These are phyloP conservation scores for Sporothrix dimorphospora DNA, from an alignment of 2,329 filamentous ascomycete genomes.

Conservation along the genomic window DNA sequence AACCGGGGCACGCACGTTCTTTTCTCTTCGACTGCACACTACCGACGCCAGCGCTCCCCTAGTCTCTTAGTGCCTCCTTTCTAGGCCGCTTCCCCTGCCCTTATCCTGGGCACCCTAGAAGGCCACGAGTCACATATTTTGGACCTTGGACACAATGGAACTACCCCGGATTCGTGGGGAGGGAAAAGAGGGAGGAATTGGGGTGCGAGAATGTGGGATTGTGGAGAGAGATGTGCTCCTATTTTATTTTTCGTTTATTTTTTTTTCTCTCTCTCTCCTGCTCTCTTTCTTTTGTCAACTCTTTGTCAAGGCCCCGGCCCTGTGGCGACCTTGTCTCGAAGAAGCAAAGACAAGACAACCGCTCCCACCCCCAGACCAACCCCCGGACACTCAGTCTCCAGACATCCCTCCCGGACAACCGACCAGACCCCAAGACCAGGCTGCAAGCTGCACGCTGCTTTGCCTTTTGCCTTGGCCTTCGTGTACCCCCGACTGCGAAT, in stretches of 20 bases:
- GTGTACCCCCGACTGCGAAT: not conserved
- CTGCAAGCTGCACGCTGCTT: not conserved
- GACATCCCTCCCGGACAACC: slow-evolving; percentile 7
- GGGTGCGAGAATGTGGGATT: not conserved
- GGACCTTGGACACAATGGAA: not conserved
- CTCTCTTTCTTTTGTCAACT: slow-evolving; percentile 2
- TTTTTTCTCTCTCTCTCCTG: no score
- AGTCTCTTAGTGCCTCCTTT: not conserved
- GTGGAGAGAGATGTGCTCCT: not conserved
- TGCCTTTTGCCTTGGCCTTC: not conserved
- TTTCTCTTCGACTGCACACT: not conserved
- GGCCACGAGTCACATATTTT: slow-evolving; percentile 3
- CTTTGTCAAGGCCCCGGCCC: not conserved
- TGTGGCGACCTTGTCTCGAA: slow-evolving; percentile 3
- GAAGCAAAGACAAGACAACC: not conserved
- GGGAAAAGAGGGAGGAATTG: not conserved
- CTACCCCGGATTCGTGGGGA: slow-evolving; percentile 14
- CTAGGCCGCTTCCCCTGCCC: not conserved
- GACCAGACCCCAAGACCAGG: not conserved
- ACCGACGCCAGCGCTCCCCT: not conserved
- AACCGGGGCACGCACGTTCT: slow-evolving; percentile 10
- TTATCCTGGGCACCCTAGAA: not conserved
- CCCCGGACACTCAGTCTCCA: slow-evolving; percentile 3
- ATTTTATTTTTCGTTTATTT: no score
- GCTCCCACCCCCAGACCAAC: not conserved